Evolutionary conservation across 2,329 filamentous ascomycete species (phyloP), one percentile per base, ranked within the genome.

Genomic region (Fusarium fujikuroi): DNA sequence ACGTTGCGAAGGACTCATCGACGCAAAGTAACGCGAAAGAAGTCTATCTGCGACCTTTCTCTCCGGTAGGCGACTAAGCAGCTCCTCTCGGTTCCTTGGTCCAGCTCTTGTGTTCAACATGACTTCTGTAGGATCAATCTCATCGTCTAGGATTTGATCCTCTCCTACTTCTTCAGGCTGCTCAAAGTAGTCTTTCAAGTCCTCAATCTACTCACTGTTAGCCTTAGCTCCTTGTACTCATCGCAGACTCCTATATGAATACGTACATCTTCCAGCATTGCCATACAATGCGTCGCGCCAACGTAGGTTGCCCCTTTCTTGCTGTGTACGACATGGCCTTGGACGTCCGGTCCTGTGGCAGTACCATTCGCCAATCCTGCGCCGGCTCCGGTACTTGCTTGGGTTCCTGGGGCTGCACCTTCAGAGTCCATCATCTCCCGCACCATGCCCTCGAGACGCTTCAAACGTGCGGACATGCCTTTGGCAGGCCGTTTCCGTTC

Each of bases 241-340:
- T 36, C 18, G 3, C 8, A 36, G 12, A 14, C 16, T 16, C 7
- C n/a, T 32, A 9, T 9, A 16, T 40, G 46, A 36, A 25, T 37
- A 80, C 85, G 83, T 73, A 90, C 88, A 81, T 90, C 87, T 75
- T 90, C 87, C 16, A 90, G 79, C 79, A 90, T 89, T 5, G 88
- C 88, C 81, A 89, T 86, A 72, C 88, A 89, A 66, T 90, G 88
- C 49, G 88, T 90, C 8, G 88, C 88, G 3, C 89, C 88, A 9
- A 90, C 85, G 71, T 89, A 90, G 9, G 85, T 87, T 46, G 84
- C 85, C 15, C 82, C 83, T 57, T 80, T 79, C 40, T 82, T 77
- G 5, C 84, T 82, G 28, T 81, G 79, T 25, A 89, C 81, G 11
- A 89, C 82, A 60, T 86, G 82, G 0, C 83, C 86, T 44, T 66